Percentiles rank a stretch among this genome's conserved stretches.
Evolutionary conservation across 164 flowering plant species (phyloP).

Genomic region (Malania oleifera): DNA sequence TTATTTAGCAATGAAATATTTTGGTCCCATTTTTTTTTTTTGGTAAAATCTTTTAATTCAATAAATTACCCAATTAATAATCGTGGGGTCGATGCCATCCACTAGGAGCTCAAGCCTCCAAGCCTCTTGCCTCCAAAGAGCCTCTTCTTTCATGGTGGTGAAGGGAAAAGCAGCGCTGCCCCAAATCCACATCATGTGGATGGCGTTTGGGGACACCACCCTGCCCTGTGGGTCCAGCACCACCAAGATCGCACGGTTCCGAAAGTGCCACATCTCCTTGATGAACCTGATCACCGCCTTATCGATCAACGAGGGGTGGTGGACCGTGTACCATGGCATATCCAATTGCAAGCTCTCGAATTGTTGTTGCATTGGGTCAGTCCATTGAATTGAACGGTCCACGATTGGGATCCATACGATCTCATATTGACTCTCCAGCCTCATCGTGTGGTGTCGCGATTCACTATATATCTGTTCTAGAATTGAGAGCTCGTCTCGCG

Average conservation of each 20-base stretch:
- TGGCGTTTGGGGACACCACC: constrained; percentile 37
- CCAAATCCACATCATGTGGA: constrained; percentile 64
- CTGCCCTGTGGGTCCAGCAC: constrained; percentile 46
- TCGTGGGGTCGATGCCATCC: constrained; percentile 34
- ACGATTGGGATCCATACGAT: constrained; percentile 50
- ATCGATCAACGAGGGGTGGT: constrained; percentile 28
- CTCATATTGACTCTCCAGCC: constrained; percentile 27
- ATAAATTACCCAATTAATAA: constrained; percentile 40
- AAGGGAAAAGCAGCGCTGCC: constrained; percentile 46
- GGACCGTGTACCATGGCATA: constrained; percentile 55
- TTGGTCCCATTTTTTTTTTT: too few relatives aligned
- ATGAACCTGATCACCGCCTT: constrained; percentile 31
- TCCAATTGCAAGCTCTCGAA: constrained; percentile 24
- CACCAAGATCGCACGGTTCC: constrained; percentile 42
- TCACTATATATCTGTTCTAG: constrained; percentile 40
- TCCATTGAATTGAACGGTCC: constrained; percentile 20
- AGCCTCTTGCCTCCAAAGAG: constrained; percentile 40
- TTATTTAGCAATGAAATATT: too few relatives aligned
- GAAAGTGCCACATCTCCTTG: constrained; percentile 42
- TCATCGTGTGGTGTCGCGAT: constrained; percentile 15
- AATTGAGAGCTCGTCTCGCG: constrained; percentile 31
- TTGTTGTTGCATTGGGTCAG: constrained; percentile 13
- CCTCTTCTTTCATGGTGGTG: constrained; percentile 34
- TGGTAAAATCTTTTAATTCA: too few relatives aligned
- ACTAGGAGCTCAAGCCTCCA: constrained; percentile 46